phyloP scores from a whole-genome alignment of 768 basidiomycete species.

The Suillus subalutaceus region DNA sequence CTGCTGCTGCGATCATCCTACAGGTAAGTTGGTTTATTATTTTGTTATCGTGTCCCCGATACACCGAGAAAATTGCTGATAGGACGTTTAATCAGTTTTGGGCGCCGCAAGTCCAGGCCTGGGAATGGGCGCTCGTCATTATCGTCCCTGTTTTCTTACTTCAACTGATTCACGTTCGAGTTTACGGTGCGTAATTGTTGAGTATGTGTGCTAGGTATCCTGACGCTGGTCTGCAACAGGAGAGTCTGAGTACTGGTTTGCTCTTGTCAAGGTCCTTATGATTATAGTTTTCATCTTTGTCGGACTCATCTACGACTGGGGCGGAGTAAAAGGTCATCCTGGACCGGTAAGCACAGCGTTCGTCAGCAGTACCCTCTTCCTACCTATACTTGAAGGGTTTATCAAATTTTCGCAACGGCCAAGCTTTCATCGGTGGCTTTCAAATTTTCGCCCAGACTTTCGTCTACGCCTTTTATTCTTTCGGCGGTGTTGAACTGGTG shows the following conservation, averaged over 20 bases:
- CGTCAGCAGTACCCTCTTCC: neutral
- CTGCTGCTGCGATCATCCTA: slow-evolving; percentile 56
- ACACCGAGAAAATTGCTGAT: neutral
- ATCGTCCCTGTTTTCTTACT: slow-evolving; percentile 54
- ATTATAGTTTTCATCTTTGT: slow-evolving; percentile 64
- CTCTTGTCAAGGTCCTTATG: slow-evolving; percentile 64
- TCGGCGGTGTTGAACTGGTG: slow-evolving; percentile 70
- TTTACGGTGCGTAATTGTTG: slow-evolving; percentile 47
- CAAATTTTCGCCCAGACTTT: slow-evolving; percentile 57
- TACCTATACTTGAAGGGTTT: slow-evolving; percentile 42
- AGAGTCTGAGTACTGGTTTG: slow-evolving; percentile 67
- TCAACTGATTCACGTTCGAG: slow-evolving; percentile 58
- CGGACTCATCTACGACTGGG: slow-evolving; percentile 65
- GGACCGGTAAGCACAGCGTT: slow-evolving; percentile 48
- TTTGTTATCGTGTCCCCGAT: neutral
- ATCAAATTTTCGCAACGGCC: slow-evolving; percentile 49
- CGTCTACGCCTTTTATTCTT: slow-evolving; percentile 73
- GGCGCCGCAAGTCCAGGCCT: slow-evolving; percentile 50
- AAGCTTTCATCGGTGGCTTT: slow-evolving; percentile 59
- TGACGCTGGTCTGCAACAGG: slow-evolving; percentile 33
- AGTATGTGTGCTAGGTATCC: neutral
- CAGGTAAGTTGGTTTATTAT: slow-evolving; percentile 32
- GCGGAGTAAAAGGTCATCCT: slow-evolving; percentile 57
- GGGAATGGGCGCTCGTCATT: slow-evolving; percentile 61
- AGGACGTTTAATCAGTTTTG: slow-evolving; percentile 35